Conservation (phyloP, 352 stramenopile genomes). For the Pythium insidiosum region DNA sequence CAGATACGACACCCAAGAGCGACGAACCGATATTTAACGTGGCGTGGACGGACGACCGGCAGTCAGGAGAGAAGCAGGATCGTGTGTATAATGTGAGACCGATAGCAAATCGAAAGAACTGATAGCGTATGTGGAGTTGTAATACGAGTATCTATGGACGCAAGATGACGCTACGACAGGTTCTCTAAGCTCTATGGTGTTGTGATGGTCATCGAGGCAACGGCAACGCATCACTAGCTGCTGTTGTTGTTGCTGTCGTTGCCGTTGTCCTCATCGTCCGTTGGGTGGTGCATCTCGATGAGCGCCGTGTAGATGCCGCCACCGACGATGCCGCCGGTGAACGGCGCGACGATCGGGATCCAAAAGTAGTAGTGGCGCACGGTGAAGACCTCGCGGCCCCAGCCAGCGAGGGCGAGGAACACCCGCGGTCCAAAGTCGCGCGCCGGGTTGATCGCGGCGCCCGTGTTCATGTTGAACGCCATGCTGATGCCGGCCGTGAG, state of each 20-base stretch:
- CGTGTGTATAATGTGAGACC: too few relatives aligned
- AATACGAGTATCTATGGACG: too few relatives aligned
- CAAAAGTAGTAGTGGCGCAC: constrained; percentile 46
- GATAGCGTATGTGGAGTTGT: too few relatives aligned
- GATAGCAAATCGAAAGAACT: too few relatives aligned
- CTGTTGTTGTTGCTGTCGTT: background rate
- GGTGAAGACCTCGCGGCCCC: constrained; percentile 46
- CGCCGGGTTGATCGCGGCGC: constrained; percentile 35
- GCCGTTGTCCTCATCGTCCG: background rate
- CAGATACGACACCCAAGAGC: constrained; percentile 57
- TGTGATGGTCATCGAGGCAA: too few relatives aligned
- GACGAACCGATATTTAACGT: constrained; percentile 63
- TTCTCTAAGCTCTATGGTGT: too few relatives aligned
- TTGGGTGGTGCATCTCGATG: constrained; percentile 42
- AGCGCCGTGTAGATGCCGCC: constrained; percentile 37
- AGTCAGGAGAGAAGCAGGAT: too few relatives aligned
- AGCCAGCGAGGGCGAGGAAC: constrained; percentile 37
- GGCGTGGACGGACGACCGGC: too few relatives aligned
- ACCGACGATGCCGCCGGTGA: too few relatives aligned
- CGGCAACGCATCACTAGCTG: too few relatives aligned
- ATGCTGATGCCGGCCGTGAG: constrained; percentile 29
- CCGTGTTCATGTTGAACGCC: constrained; percentile 28
- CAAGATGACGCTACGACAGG: too few relatives aligned
- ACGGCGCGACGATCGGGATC: constrained; percentile 40
- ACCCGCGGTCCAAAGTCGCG: constrained; percentile 39